phyloP scores from a whole-genome alignment of 306 rosid species.

The Quercus alba region DNA sequence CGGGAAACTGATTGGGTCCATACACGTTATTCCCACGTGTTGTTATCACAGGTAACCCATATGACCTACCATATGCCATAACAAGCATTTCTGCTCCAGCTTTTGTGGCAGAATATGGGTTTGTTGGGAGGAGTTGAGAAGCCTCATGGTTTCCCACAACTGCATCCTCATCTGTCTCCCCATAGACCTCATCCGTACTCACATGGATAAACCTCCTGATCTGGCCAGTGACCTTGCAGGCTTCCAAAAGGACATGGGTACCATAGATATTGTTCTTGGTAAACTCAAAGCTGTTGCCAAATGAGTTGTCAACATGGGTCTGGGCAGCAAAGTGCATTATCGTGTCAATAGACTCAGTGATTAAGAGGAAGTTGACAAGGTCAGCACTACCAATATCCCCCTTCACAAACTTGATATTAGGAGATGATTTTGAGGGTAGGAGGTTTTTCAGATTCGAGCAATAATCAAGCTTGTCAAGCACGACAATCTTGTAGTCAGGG shows the following conservation, averaged over 20 bases:
- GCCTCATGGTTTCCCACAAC: slow-evolving; percentile 92
- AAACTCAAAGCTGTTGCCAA: slow-evolving; percentile 90
- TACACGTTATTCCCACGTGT: slow-evolving; percentile 91
- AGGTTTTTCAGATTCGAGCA: slow-evolving; percentile 85
- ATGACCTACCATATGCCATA: slow-evolving; percentile 91
- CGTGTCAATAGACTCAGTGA: slow-evolving; percentile 78
- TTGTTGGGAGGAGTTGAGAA: slow-evolving; percentile 89
- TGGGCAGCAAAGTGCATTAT: slow-evolving; percentile 98
- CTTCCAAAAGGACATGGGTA: slow-evolving; percentile 86
- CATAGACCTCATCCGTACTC: slow-evolving; percentile 94
- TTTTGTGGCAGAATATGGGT: slow-evolving; percentile 90
- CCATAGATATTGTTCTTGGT: slow-evolving; percentile 95
- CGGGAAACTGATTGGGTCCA: slow-evolving; percentile 92
- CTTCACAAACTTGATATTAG: slow-evolving; percentile 86
- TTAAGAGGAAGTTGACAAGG: slow-evolving; percentile 85
- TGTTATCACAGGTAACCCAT: slow-evolving; percentile 85
- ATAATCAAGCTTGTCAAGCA: slow-evolving; percentile 93
- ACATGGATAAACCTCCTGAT: slow-evolving; percentile 91
- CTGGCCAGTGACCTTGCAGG: slow-evolving; percentile 91
- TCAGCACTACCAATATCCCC: slow-evolving; percentile 94
- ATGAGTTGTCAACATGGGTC: slow-evolving; percentile 89
- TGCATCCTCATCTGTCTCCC: slow-evolving; percentile 93
- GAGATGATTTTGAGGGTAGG: slow-evolving; percentile 68
- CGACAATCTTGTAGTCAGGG: slow-evolving; percentile 79
- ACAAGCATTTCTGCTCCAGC: slow-evolving; percentile 98